phyloP scores from a whole-genome alignment of 139 green algal species.

The Mesostigma viride region DNA sequence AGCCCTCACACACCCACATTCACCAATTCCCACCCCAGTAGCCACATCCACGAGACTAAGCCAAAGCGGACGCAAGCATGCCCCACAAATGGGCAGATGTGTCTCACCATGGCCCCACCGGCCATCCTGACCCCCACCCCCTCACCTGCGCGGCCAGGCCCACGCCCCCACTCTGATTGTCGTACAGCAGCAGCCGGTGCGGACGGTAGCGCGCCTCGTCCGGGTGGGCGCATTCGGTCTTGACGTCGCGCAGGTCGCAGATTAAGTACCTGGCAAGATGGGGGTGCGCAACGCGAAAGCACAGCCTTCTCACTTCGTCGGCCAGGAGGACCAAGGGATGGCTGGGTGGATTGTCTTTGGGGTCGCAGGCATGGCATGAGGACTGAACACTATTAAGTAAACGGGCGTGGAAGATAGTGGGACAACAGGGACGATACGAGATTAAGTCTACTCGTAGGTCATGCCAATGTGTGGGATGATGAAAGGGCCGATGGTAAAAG shows the following conservation, averaged over 20 bases:
- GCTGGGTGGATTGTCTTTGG: no score
- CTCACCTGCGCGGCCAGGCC: conserved; percentile 58
- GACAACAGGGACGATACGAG: no score
- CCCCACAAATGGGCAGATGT: background rate
- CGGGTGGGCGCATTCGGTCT: conserved; percentile 63
- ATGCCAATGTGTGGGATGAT: no score
- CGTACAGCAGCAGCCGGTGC: conserved; percentile 80
- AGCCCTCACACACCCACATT: no score
- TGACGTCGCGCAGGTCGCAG: conserved; percentile 50
- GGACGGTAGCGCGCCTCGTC: conserved; percentile 64
- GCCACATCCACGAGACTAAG: background rate
- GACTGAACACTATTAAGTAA: no score
- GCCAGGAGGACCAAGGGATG: background rate
- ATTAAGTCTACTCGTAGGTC: no score
- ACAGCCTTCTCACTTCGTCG: background rate
- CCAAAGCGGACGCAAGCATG: background rate
- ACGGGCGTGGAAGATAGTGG: no score
- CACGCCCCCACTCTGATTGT: conserved; percentile 76
- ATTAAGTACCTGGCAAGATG: conserved; percentile 49
- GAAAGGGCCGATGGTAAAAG: no score
- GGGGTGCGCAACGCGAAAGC: background rate
- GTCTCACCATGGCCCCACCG: background rate
- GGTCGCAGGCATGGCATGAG: no score
- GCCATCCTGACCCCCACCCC: background rate
- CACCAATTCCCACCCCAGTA: background rate